A percentile compares a stretch with the other conserved stretches of the same genome.
phyloP scores from a whole-genome alignment of 768 basidiomycete genomes.

The Cystofilobasidium ferigula region DNA sequence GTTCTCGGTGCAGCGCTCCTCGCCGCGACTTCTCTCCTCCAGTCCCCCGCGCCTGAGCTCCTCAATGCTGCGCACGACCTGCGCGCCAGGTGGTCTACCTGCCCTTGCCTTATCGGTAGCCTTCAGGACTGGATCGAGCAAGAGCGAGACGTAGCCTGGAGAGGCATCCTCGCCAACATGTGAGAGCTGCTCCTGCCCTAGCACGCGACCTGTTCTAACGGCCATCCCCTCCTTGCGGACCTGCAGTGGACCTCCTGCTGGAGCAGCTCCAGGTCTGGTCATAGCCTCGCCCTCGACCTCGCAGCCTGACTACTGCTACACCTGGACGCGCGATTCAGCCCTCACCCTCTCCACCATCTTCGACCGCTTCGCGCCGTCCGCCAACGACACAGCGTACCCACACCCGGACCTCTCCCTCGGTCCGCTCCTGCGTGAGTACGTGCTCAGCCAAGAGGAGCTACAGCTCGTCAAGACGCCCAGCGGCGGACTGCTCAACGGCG shows the following conservation, averaged over 20 bases:
- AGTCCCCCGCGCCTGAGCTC: too few species aligned
- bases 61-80: too few species aligned
- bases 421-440: slow-evolving; percentile 32
- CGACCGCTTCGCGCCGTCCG: slow-evolving; percentile 26
- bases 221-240: background rate
- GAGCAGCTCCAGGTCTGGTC: slow-evolving; percentile 37
- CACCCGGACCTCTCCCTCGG: slow-evolving; percentile 28
- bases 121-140: slow-evolving; percentile 13
- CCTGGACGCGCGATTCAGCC: slow-evolving; percentile 36
- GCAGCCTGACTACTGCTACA: slow-evolving; percentile 38
- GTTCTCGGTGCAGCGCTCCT: too few species aligned
- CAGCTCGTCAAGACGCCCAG: slow-evolving; percentile 34
- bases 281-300: slow-evolving; percentile 36
- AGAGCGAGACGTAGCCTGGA: slow-evolving; percentile 3
- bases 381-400: background rate
- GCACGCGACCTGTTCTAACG: background rate
- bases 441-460: slow-evolving; percentile 30
- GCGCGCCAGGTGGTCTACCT: too few species aligned
- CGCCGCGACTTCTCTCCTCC: too few species aligned
- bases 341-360: slow-evolving; percentile 33
- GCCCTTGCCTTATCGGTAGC: too few species aligned
- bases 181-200: background rate
- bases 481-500: slow-evolving; percentile 33
- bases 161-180: background rate
- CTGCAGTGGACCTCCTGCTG: slow-evolving; percentile 34